These are phyloP conservation scores for Metarhizium robertsii DNA, from an alignment of 2,329 filamentous ascomycete genomes.

Conservation along the genomic window DNA sequence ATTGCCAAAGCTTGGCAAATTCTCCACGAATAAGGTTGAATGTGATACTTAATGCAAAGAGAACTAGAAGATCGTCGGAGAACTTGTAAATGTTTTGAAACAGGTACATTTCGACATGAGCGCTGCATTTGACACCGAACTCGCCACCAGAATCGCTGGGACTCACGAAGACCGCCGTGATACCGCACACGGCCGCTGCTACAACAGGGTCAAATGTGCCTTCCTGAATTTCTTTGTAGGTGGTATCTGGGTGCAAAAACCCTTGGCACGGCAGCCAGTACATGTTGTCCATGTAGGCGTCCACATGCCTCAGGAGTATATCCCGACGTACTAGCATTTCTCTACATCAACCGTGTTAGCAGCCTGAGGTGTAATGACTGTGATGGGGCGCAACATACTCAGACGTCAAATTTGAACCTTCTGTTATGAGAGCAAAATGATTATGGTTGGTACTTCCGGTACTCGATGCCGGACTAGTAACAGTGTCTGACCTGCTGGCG, in stretches of 20 bases:
- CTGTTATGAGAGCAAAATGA: conserved; percentile 13
- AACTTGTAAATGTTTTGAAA: conserved; percentile 30
- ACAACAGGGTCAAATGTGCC: conserved; percentile 24
- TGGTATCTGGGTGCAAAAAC: conserved; percentile 26
- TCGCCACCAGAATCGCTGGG: conserved; percentile 21
- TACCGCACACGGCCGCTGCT: conserved; percentile 29
- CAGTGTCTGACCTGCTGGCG: conserved; percentile 8
- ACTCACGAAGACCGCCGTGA: conserved; percentile 26
- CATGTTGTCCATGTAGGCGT: conserved; percentile 29
- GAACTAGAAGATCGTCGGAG: conserved; percentile 22
- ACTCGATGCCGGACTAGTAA: conserved; percentile 12
- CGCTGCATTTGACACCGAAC: conserved; percentile 27
- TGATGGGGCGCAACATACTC: conserved; percentile 16
- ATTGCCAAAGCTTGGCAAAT: conserved; percentile 31
- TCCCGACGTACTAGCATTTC: conserved; percentile 24
- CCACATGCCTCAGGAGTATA: conserved; percentile 26
- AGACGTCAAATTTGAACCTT: conserved; percentile 14
- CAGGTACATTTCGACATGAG: conserved; percentile 29
- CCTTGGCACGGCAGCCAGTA: conserved; percentile 29
- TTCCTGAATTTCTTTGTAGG: conserved; percentile 26
- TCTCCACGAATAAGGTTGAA: conserved; percentile 27
- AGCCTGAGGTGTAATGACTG: background rate
- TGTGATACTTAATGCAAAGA: conserved; percentile 25
- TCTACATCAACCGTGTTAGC: conserved; percentile 10
- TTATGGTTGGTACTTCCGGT: conserved; percentile 5